These are phyloP conservation scores for Narthecium ossifragum DNA, from an alignment of 106 monocot genomes.

Conservation along the genomic window DNA sequence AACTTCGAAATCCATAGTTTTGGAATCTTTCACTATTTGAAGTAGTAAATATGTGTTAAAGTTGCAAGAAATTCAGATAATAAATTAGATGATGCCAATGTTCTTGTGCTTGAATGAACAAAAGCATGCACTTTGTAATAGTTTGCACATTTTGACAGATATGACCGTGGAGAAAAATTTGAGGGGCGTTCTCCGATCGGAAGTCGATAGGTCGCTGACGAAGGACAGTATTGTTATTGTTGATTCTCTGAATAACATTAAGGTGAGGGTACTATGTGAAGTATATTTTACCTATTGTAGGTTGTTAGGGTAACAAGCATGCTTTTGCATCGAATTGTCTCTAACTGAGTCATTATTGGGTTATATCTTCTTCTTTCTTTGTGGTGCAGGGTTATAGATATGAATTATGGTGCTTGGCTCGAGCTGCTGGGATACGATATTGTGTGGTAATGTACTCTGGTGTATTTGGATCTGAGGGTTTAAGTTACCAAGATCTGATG, in stretches of 20 bases:
- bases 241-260: slow-evolving; percentile 94
- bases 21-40: no score
- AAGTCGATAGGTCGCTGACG: slow-evolving; percentile 93
- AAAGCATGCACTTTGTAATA: no score
- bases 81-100: no score
- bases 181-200: slow-evolving; percentile 87
- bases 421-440: slow-evolving; percentile 94
- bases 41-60: no score
- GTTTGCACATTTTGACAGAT: slow-evolving; percentile 61
- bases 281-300: neutral
- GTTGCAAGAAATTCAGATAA: no score
- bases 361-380: neutral
- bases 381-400: slow-evolving; percentile 88
- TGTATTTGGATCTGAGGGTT: no score
- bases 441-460: slow-evolving; percentile 68
- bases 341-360: neutral
- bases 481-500: no score
- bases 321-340: neutral
- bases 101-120: no score
- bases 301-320: neutral
- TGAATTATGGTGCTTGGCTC: slow-evolving; percentile 96
- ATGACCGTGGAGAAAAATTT: slow-evolving; percentile 96
- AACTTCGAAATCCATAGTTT: no score
- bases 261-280: slow-evolving; percentile 36
- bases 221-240: slow-evolving; percentile 78